Evolutionary conservation across 768 basidiomycete genomes (phyloP).

Genomic region (Tremella fuciformis): DNA sequence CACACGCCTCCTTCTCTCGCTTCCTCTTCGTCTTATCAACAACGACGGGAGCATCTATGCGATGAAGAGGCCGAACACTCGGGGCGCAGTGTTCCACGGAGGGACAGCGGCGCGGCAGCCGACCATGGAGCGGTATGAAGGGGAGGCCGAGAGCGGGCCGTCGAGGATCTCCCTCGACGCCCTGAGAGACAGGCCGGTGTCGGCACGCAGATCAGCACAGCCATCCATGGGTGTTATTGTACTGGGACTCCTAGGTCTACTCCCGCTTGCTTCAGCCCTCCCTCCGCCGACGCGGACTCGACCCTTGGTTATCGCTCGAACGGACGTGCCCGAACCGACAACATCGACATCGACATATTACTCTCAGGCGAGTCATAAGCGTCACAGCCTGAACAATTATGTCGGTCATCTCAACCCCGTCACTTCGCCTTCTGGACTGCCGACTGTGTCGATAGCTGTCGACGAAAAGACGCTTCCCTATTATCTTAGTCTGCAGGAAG

Average conservation of each 20-base stretch:
- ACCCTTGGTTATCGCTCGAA: neutral
- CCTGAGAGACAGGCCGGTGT: neutral
- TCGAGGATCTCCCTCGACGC: constrained; percentile 6
- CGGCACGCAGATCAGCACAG: too few species aligned
- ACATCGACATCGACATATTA: neutral
- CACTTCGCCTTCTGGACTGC: too few species aligned
- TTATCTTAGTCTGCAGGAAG: constrained; percentile 26
- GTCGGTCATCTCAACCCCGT: too few species aligned
- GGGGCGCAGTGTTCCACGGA: too few species aligned
- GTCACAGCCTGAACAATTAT: neutral
- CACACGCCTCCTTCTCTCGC: too few species aligned
- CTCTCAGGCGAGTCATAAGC: neutral
- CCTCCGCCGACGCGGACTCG: constrained; percentile 4
- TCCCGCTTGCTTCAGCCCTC: neutral
- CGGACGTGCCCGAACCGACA: too few species aligned
- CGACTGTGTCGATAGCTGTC: neutral
- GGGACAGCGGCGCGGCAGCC: too few species aligned
- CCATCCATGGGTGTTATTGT: neutral
- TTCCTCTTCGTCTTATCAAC: too few species aligned
- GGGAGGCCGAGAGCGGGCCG: constrained; percentile 2
- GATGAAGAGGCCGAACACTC: too few species aligned
- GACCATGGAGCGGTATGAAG: neutral
- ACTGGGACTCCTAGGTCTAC: neutral
- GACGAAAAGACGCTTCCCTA: constrained; percentile 27
- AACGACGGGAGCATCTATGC: too few species aligned